Percentiles rank a stretch among this genome's conserved stretches.
These are phyloP conservation scores for Pleoardoris graminearum DNA, from an alignment of 2,329 filamentous ascomycete genomes.

Conservation along the genomic window DNA sequence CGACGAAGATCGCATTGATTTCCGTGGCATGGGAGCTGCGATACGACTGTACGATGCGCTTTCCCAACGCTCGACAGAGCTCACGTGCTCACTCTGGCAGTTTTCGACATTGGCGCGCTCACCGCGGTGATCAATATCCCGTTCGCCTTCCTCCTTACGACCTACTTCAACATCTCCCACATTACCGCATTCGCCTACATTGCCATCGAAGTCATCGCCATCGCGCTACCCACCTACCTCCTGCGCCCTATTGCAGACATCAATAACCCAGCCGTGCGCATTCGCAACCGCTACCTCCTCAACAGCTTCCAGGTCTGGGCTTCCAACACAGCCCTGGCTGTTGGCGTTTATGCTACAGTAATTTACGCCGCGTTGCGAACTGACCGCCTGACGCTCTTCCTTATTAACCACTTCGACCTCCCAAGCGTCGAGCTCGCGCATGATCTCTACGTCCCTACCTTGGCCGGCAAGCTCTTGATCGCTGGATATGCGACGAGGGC, in stretches of 20 bases:
- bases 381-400: constrained; percentile 66
- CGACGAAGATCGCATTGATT: constrained; percentile 66
- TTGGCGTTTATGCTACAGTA: constrained; percentile 73
- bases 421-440: constrained; percentile 70
- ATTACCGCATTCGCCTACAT: constrained; percentile 65
- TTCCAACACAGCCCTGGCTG: constrained; percentile 69
- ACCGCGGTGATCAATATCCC: constrained; percentile 73
- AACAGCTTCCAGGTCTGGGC: constrained; percentile 46
- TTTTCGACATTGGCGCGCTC: constrained; percentile 49
- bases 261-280: constrained; percentile 59
- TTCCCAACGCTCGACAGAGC: background rate
- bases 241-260: constrained; percentile 68
- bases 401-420: constrained; percentile 78
- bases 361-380: constrained; percentile 70
- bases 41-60: constrained; percentile 65
- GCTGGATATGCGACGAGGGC: constrained; percentile 72
- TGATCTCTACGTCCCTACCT: constrained; percentile 55
- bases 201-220: constrained; percentile 68
- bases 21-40: constrained; percentile 72
- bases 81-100: constrained; percentile 16
- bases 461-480: constrained; percentile 62
- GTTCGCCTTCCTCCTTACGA: constrained; percentile 71
- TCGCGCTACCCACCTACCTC: constrained; percentile 73
- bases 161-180: constrained; percentile 74
- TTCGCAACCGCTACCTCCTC: constrained; percentile 49